phyloP scores from a whole-genome alignment of 2,329 filamentous ascomycete genomes.

The Stagonosporopsis vannaccii region DNA sequence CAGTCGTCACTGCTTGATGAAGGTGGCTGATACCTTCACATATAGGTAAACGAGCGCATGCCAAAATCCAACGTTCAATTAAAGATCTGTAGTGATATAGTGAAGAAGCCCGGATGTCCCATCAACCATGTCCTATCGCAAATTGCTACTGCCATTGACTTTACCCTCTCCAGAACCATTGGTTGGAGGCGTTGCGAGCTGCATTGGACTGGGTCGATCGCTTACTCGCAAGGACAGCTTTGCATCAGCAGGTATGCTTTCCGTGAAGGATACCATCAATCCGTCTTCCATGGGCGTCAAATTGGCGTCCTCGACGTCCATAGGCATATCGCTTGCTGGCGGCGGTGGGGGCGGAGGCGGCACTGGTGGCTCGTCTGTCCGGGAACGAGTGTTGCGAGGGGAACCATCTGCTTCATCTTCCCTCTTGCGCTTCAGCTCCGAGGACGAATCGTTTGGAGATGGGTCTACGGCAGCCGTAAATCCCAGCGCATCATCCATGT shows the following conservation, averaged over 20 bases:
- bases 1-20: background rate
- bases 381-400: constrained; percentile 43
- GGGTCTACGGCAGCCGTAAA: constrained; percentile 16
- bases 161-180: constrained; percentile 36
- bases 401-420: constrained; percentile 42
- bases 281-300: constrained; percentile 40
- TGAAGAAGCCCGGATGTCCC: constrained; percentile 1
- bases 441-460: constrained; percentile 37
- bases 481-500: constrained; percentile 12
- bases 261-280: constrained; percentile 2
- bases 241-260: constrained; percentile 5
- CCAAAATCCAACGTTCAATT: constrained; percentile 1
- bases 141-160: constrained; percentile 12
- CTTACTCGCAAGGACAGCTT: constrained; percentile 18
- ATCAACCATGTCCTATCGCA: background rate
- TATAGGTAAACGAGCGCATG: background rate
- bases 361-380: constrained; percentile 47
- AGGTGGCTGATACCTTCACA: too few species aligned
- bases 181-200: constrained; percentile 55
- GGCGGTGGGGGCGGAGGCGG: constrained; percentile 55
- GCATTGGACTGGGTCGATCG: constrained; percentile 45
- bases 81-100: constrained; percentile 15
- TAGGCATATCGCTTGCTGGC: constrained; percentile 41
- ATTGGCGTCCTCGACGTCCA: constrained; percentile 33
- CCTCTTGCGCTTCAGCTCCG: constrained; percentile 49